Conservation (phyloP, 441 rosid species). For the Euphorbia schlechtendalii region DNA sequence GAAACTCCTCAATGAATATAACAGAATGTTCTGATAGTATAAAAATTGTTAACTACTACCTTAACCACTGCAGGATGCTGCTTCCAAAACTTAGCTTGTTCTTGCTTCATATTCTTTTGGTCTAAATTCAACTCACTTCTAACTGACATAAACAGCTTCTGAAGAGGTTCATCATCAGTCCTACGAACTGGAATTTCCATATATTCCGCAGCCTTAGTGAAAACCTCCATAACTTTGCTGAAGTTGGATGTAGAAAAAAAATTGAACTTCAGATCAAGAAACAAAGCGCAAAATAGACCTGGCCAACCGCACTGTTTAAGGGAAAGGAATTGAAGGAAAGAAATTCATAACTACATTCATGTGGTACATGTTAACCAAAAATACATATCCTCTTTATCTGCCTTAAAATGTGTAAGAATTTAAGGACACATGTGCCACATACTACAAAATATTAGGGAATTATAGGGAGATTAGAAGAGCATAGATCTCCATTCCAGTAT, state of each 20-base stretch:
- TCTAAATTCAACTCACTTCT: slow-evolving; percentile 97
- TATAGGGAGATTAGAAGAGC: background rate
- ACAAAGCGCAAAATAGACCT: background rate
- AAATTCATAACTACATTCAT: background rate
- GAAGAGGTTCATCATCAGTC: slow-evolving; percentile 93
- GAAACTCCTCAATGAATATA: slow-evolving; percentile 10
- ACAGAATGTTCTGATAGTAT: slow-evolving; percentile 8
- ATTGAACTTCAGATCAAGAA: background rate
- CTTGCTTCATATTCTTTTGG: slow-evolving; percentile 94
- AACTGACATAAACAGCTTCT: slow-evolving; percentile 89
- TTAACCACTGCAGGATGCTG: slow-evolving; percentile 96
- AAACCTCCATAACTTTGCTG: slow-evolving; percentile 99
- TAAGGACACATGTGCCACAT: background rate
- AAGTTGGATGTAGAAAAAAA: background rate
- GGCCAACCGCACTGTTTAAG: background rate
- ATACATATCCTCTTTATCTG: background rate
- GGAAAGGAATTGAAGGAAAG: background rate
- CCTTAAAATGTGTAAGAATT: background rate
- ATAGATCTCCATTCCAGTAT: background rate
- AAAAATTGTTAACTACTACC: slow-evolving; percentile 36
- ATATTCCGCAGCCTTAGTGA: slow-evolving; percentile 92
- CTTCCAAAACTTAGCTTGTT: slow-evolving; percentile 99
- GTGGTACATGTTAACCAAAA: background rate
- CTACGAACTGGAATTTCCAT: slow-evolving; percentile 97
- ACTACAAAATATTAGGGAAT: background rate